These are phyloP conservation scores for Tolypocladium cylindrosporum DNA, from an alignment of 2,329 filamentous ascomycete genomes.

Conservation along the genomic window DNA sequence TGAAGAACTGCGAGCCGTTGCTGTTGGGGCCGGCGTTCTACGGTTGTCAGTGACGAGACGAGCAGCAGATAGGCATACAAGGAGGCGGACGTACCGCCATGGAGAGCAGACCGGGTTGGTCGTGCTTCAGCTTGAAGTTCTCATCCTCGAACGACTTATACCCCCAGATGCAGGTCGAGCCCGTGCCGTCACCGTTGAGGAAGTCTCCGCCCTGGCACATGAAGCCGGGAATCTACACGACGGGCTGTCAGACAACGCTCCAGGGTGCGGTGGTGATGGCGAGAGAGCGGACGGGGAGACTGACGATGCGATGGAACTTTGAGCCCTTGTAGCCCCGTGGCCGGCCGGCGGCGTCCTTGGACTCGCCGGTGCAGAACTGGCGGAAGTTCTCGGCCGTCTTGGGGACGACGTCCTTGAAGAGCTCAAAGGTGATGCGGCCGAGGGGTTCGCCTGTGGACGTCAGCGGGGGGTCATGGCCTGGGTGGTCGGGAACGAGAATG, in stretches of 20 bases:
- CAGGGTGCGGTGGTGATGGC: neutral
- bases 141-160: conserved; percentile 80
- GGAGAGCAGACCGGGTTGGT: conserved; percentile 68
- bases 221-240: conserved; percentile 73
- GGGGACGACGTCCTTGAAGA: conserved; percentile 76
- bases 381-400: conserved; percentile 94
- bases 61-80: neutral
- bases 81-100: conserved; percentile 65
- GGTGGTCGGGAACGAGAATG: neutral
- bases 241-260: conserved; percentile 1
- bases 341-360: conserved; percentile 63
- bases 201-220: conserved; percentile 99
- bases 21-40: conserved; percentile 86
- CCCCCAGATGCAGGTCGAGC: conserved; percentile 81
- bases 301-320: conserved; percentile 87
- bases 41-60: neutral
- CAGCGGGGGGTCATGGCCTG: neutral
- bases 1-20: conserved; percentile 96
- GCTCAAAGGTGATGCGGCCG: conserved; percentile 80
- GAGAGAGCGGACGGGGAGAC: conserved; percentile 20
- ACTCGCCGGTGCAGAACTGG: conserved; percentile 92
- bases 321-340: conserved; percentile 90
- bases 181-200: conserved; percentile 84
- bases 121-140: conserved; percentile 75
- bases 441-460: conserved; percentile 61